Conservation (phyloP, 1,139 yeast species). For the Candida pseudoviswanathii region DNA sequence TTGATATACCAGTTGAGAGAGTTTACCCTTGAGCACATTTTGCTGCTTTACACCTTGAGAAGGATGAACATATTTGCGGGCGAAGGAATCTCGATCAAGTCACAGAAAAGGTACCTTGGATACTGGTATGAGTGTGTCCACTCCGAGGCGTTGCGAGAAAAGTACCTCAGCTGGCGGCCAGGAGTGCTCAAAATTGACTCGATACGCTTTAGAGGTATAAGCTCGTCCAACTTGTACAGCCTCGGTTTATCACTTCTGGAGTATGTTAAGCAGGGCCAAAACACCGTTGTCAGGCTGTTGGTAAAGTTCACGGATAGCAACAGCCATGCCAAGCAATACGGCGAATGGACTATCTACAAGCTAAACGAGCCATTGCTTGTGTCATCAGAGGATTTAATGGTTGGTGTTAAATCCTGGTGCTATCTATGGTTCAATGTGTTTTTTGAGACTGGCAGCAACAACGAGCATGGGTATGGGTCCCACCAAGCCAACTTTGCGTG, state of each 20-base stretch:
- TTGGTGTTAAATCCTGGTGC: slow-evolving; percentile 14
- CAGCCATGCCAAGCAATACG: not conserved
- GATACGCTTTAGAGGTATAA: slow-evolving; percentile 1
- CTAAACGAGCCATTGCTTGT: slow-evolving; percentile 2
- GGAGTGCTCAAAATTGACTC: not conserved
- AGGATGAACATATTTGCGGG: slow-evolving; percentile 64
- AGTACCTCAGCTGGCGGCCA: slow-evolving; percentile 2
- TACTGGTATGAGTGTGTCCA: slow-evolving; percentile 53
- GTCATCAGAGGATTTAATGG: slow-evolving; percentile 10
- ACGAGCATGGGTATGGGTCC: not conserved
- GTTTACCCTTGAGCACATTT: slow-evolving; percentile 46
- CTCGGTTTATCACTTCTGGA: slow-evolving; percentile 7
- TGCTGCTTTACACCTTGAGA: slow-evolving; percentile 51
- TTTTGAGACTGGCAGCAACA: slow-evolving; percentile 12
- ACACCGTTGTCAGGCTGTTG: slow-evolving; percentile 1
- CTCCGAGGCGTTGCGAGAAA: slow-evolving; percentile 6
- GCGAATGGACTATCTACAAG: not conserved
- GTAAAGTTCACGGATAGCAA: slow-evolving; percentile 3
- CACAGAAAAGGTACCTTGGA: slow-evolving; percentile 67
- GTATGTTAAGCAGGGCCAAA: slow-evolving; percentile 4
- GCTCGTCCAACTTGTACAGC: not conserved
- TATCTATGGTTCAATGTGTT: slow-evolving; percentile 18
- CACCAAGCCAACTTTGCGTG: slow-evolving; percentile 29
- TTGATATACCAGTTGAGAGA: slow-evolving; percentile 47
- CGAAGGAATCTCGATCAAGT: slow-evolving; percentile 68